Conservation (phyloP, 202 grass and related monocot genomes). For the Panicum virgatum region DNA sequence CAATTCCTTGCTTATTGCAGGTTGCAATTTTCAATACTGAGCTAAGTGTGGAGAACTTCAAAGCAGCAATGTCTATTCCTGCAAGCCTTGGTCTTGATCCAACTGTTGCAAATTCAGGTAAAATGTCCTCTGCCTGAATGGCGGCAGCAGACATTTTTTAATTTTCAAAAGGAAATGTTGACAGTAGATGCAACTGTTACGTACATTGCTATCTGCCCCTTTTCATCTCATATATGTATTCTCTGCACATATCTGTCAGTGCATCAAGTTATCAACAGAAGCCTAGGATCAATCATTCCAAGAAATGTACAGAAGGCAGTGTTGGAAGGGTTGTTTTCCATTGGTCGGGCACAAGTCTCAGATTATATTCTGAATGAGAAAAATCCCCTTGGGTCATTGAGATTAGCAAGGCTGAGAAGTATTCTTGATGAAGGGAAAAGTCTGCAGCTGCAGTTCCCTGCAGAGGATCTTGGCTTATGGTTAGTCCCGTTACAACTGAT, state of each 20-base stretch:
- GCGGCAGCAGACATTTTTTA: background rate
- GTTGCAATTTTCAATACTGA: constrained; percentile 88
- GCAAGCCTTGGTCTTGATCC: constrained; percentile 88
- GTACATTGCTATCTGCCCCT: background rate
- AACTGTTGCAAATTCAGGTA: constrained; percentile 94
- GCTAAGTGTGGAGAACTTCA: constrained; percentile 88
- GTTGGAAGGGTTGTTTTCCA: constrained; percentile 84
- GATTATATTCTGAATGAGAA: constrained; percentile 87
- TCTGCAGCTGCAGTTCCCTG: constrained; percentile 90
- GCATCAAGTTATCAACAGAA: constrained; percentile 78
- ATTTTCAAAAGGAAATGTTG: background rate
- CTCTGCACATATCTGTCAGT: constrained; percentile 51
- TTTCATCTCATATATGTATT: background rate
- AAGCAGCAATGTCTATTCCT: constrained; percentile 95
- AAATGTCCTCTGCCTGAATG: constrained; percentile 3
- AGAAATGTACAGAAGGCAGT: constrained; percentile 63
- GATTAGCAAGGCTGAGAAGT: constrained; percentile 69
- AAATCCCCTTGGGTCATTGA: constrained; percentile 71
- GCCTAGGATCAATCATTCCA: constrained; percentile 70
- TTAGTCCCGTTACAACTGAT: too few relatives aligned
- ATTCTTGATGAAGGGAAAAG: constrained; percentile 95
- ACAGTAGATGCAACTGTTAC: background rate
- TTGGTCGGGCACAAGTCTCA: constrained; percentile 75
- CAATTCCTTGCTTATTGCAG: constrained; percentile 52
- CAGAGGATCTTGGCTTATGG: constrained; percentile 94